phyloP scores from a whole-genome alignment of 257 asterid species.

The Capsicum chinense region DNA sequence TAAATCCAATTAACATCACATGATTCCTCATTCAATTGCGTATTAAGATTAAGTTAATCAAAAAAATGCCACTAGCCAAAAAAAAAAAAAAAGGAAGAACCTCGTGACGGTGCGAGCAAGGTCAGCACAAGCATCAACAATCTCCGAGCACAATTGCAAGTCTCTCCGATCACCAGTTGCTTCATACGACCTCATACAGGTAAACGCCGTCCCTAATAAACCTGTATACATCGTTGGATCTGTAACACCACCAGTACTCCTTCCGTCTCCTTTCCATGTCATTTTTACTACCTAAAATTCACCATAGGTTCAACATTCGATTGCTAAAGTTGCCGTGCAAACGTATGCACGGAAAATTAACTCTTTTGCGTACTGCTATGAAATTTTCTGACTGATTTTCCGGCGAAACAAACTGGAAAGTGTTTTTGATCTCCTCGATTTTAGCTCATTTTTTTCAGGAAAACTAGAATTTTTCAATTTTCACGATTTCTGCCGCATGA shows the following conservation, averaged over 20 bases:
- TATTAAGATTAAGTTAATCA: not conserved
- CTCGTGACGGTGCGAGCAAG: constrained; percentile 49
- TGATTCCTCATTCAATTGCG: not conserved
- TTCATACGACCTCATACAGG: constrained; percentile 68
- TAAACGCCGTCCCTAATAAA: constrained; percentile 73
- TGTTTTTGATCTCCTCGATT: not conserved
- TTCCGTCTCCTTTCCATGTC: constrained; percentile 58
- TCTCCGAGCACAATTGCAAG: constrained; percentile 60
- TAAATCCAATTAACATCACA: not conserved
- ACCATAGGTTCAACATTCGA: not conserved
- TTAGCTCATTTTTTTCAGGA: not conserved
- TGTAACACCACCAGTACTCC: constrained; percentile 28
- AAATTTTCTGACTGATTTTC: not conserved
- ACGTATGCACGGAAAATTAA: not conserved
- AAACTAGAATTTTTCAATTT: not conserved
- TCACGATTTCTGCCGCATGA: not conserved
- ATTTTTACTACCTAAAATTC: constrained; percentile 55
- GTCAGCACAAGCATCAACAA: constrained; percentile 62
- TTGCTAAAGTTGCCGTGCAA: not conserved
- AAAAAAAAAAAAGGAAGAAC: constrained; percentile 32
- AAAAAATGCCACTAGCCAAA: not conserved
- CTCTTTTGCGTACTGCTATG: not conserved
- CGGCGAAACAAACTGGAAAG: not conserved
- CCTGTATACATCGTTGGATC: constrained; percentile 74
- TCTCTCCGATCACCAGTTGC: constrained; percentile 64